phyloP scores from a whole-genome alignment of 2,329 filamentous ascomycete genomes.

The Alternaria gaisen region DNA sequence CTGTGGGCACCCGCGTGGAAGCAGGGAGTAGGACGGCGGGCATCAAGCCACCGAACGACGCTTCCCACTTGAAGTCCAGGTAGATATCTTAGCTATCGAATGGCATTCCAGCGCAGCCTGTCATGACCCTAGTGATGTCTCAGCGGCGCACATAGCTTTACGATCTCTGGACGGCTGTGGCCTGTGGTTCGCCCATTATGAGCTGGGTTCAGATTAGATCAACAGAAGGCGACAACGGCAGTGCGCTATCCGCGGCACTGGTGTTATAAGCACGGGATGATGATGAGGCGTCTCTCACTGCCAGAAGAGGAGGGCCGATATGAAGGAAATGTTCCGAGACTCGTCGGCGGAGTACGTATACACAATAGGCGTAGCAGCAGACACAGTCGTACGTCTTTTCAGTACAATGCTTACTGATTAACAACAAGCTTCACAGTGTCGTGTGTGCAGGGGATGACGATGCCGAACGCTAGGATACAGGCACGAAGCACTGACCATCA shows the following conservation, averaged over 20 bases:
- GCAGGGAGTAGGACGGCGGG: slow-evolving; percentile 1
- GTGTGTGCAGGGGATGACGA: background rate
- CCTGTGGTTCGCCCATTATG: slow-evolving; percentile 17
- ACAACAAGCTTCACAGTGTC: slow-evolving; percentile 5
- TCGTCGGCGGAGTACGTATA: background rate
- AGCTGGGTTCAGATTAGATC: slow-evolving; percentile 10
- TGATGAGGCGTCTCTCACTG: background rate
- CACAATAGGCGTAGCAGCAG: background rate
- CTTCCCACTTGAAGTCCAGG: slow-evolving; percentile 6
- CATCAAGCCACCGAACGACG: slow-evolving; percentile 10
- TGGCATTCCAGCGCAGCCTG: background rate
- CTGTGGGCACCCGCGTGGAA: slow-evolving; percentile 10
- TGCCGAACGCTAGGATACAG: background rate
- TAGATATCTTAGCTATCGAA: slow-evolving; percentile 15
- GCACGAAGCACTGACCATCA: slow-evolving; percentile 2
- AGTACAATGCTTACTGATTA: background rate
- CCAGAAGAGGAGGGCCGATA: background rate
- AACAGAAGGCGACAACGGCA: background rate
- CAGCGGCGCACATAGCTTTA: slow-evolving; percentile 17
- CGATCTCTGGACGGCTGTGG: slow-evolving; percentile 12
- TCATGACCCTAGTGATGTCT: slow-evolving; percentile 20
- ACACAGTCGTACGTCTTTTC: background rate
- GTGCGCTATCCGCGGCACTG: slow-evolving; percentile 18
- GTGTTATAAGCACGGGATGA: slow-evolving; percentile 13
- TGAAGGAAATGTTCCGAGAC: background rate